These are phyloP conservation scores for Voacanga thouarsii DNA, from an alignment of 257 asterid genomes.

Conservation along the genomic window DNA sequence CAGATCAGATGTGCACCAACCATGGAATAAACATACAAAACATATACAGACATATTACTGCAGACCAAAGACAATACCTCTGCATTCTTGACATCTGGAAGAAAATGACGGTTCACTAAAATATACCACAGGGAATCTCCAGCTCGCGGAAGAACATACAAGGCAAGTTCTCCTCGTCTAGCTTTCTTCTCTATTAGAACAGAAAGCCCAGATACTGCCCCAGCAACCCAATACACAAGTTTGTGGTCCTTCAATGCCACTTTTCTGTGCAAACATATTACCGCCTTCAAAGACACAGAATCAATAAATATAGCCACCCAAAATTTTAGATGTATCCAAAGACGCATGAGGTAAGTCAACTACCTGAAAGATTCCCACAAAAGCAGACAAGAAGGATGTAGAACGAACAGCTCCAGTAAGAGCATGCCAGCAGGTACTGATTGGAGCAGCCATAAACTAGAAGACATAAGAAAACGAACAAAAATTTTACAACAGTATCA, in stretches of 20 bases:
- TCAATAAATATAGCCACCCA: slow-evolving; percentile 29
- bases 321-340: slow-evolving; percentile 19
- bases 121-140: slow-evolving; percentile 97
- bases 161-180: slow-evolving; percentile 90
- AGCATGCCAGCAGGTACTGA: slow-evolving; percentile 86
- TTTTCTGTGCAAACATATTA: slow-evolving; percentile 85
- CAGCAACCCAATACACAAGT: slow-evolving; percentile 92
- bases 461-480: slow-evolving; percentile 9
- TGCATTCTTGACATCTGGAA: slow-evolving; percentile 80
- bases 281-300: slow-evolving; percentile 57
- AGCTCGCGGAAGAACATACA: slow-evolving; percentile 97
- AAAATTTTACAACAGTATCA: background rate
- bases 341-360: slow-evolving; percentile 12
- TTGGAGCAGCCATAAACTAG: slow-evolving; percentile 94
- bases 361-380: slow-evolving; percentile 98
- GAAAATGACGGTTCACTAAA: slow-evolving; percentile 79
- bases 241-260: slow-evolving; percentile 92
- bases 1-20: background rate
- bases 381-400: slow-evolving; percentile 89
- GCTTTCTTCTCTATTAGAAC: slow-evolving; percentile 92
- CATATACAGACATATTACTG: background rate
- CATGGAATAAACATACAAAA: background rate
- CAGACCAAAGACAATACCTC: slow-evolving; percentile 51
- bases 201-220: slow-evolving; percentile 85
- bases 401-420: slow-evolving; percentile 88